Percentiles rank a stretch among this genome's conserved stretches.
phyloP scores from a whole-genome alignment of 768 basidiomycete species.

The Leccinellum rugosiceps region DNA sequence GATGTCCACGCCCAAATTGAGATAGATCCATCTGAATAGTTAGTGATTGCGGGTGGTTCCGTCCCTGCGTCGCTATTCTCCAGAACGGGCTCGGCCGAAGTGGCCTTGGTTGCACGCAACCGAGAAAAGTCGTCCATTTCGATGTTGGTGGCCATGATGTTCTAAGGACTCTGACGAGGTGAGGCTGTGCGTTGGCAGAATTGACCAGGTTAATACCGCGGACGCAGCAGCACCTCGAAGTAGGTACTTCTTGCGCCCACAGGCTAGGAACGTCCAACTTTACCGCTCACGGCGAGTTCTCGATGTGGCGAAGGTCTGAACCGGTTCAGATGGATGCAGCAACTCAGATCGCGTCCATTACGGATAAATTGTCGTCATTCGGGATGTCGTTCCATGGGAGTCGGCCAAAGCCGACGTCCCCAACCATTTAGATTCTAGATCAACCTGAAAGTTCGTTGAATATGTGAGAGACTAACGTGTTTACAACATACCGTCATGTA shows the following conservation, averaged over 20 bases:
- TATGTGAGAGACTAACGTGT: not conserved
- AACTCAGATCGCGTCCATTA: not conserved
- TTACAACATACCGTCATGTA: not conserved
- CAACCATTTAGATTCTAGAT: not conserved
- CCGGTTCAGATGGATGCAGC: not conserved
- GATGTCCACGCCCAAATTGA: constrained; percentile 40
- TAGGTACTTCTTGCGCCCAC: not conserved
- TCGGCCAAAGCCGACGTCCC: not conserved
- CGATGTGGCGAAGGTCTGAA: not conserved
- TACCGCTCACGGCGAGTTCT: not conserved
- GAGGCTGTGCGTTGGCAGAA: constrained; percentile 1
- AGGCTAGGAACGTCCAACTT: not conserved
- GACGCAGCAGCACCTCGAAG: not conserved
- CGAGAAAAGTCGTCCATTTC: constrained; percentile 41
- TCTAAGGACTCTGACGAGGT: not conserved
- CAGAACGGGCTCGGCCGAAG: constrained; percentile 11
- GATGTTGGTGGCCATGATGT: constrained; percentile 33
- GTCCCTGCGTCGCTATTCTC: constrained; percentile 1
- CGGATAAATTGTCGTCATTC: not conserved
- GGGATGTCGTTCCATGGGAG: not conserved
- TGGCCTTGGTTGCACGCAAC: not conserved
- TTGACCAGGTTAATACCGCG: not conserved
- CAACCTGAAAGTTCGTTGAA: not conserved
- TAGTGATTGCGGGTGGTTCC: not conserved
- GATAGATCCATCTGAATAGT: constrained; percentile 22